A percentile compares a stretch with the other conserved stretches of the same genome.
These are phyloP conservation scores for Ascocoryne sarcoides DNA, from an alignment of 2,329 filamentous ascomycete genomes.

Conservation along the genomic window DNA sequence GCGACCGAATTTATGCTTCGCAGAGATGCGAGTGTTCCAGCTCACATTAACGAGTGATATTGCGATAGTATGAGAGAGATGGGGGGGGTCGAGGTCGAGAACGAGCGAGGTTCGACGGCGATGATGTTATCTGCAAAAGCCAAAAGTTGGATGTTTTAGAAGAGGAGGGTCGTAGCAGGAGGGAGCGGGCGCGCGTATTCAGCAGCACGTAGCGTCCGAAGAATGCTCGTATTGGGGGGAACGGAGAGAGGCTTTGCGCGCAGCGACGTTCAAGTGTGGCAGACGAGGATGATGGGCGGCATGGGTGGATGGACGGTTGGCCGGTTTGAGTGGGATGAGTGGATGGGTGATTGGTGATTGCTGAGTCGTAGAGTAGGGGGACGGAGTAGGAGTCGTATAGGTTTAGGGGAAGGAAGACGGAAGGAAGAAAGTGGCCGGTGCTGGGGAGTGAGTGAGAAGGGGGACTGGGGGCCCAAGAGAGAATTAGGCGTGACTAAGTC, in stretches of 20 bases:
- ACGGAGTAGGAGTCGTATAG: too few species aligned
- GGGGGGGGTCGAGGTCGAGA: conserved; percentile 5
- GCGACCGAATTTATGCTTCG: conserved; percentile 9
- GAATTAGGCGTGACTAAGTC: too few species aligned
- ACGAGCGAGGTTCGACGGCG: conserved; percentile 11
- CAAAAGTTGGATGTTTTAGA: background rate
- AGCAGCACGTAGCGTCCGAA: background rate
- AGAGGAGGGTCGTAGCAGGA: background rate
- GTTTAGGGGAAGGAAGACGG: too few species aligned
- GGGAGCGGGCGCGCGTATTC: background rate
- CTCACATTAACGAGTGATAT: conserved; percentile 21
- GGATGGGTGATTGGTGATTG: too few species aligned
- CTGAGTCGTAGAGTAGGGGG: too few species aligned
- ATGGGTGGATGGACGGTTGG: background rate
- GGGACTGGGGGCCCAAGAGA: too few species aligned
- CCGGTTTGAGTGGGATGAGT: too few species aligned
- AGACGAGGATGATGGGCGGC: background rate
- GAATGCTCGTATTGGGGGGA: background rate
- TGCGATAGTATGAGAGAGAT: conserved; percentile 9
- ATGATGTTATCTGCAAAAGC: background rate
- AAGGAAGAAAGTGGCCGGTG: too few species aligned
- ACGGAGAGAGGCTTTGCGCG: too few species aligned
- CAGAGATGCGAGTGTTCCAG: conserved; percentile 20
- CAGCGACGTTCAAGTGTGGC: too few species aligned
- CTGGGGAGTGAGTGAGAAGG: too few species aligned